Percentiles rank a stretch among this genome's conserved stretches.
phyloP scores from a whole-genome alignment of 768 basidiomycete genomes.

The Russula abietina region DNA sequence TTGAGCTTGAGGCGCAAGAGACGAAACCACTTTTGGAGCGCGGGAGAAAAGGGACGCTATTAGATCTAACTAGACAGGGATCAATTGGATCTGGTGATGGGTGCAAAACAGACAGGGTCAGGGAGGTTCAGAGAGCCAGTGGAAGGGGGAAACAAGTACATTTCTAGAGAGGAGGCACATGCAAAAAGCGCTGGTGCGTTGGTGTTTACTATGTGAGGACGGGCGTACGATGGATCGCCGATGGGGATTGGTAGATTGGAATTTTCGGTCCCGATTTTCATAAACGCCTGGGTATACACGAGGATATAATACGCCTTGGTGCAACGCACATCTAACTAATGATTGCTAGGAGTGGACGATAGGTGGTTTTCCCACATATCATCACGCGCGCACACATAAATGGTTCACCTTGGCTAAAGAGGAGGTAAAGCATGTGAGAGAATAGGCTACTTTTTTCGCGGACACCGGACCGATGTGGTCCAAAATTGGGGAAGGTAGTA shows the following conservation, averaged over 20 bases:
- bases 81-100: constrained; percentile 4
- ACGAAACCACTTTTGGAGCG: background rate
- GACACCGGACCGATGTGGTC: background rate
- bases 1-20: background rate
- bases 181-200: background rate
- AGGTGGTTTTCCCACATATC: background rate
- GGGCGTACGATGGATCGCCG: background rate
- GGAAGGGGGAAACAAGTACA: constrained; percentile 1
- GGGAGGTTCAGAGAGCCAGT: background rate
- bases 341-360: background rate
- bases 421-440: background rate
- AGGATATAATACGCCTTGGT: background rate
- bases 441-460: background rate
- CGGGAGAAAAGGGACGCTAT: background rate
- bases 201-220: background rate
- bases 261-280: background rate
- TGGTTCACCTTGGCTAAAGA: background rate
- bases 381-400: background rate
- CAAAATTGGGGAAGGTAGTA: background rate
- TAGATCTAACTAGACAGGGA: background rate
- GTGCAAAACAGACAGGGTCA: background rate
- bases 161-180: constrained; percentile 2
- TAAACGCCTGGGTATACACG: background rate
- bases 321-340: background rate
- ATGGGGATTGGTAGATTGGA: background rate